Evolutionary conservation across 306 rosid species (phyloP), one percentile per base, ranked within the genome.

Genomic region (Cyamopsis tetragonoloba): DNA sequence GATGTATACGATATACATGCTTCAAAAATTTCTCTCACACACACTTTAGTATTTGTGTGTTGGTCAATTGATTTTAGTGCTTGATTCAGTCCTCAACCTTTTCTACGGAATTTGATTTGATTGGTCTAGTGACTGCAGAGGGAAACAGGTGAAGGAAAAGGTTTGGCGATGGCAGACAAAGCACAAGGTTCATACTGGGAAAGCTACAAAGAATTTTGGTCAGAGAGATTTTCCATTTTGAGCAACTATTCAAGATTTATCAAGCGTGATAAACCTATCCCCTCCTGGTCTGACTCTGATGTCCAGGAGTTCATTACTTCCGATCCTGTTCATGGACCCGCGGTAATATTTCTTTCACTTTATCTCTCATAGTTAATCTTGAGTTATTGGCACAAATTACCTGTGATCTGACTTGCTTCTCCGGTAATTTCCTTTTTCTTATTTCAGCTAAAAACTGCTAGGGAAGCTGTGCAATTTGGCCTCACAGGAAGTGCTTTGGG

Each of bases 311-410:
- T 91, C 67, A 83, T 88, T 15, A 91, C 93, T 73, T 75, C 83
- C 1, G 93, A 91, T 70, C 88, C 96, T 61, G 82, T 91, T 60
- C 87, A 88, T 51, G 97, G 96, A 49, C 87, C 93, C 8, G 69
- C 71, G 4, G 97, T 91, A 78, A 79, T 35, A 1, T 14, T 28
- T 66, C 57, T 35, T 7, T 47, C 65, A 58, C 15, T 27, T 72
- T 35, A 3, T 39, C n/a, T 46, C 50, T 44, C n/a, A n/a, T n/a
- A 20, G 39, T 43, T 53, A 9, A 48, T 44, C 32, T 43, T 53
- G 18, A 62, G 61, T 32, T 66, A 75, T 50, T 64, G 31, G 26
- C 48, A 50, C 42, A 58, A 51, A 42, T n/a, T 35, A 70, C 55
- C 51, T 37, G 4, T 37, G 49, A 11, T 27, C 59, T 60, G 22